These are phyloP conservation scores for Colletotrichum musae DNA, from an alignment of 2,329 filamentous ascomycete genomes.

Conservation along the genomic window DNA sequence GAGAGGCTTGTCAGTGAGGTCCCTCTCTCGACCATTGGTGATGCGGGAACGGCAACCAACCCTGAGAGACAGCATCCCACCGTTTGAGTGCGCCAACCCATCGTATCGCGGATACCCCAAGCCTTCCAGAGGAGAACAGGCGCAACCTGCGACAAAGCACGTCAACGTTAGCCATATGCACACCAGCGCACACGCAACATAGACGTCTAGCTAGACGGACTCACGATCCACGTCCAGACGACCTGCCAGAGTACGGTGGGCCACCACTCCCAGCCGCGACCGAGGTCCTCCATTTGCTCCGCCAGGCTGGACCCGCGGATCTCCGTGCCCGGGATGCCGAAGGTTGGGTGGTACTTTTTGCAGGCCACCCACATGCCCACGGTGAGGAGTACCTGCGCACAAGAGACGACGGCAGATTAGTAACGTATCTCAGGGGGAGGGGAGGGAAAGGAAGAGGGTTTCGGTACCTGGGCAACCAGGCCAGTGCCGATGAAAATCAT, in stretches of 20 bases:
- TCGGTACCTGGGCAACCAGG: conserved; percentile 64
- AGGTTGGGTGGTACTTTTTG: conserved; percentile 69
- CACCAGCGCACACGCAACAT: no score
- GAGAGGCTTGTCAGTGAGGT: no score
- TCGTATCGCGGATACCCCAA: conserved; percentile 67
- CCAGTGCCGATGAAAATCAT: conserved; percentile 62
- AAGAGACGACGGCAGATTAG: conserved; percentile 13
- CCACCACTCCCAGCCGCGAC: conserved; percentile 73
- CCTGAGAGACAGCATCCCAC: conserved; percentile 54
- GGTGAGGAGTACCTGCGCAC: conserved; percentile 63
- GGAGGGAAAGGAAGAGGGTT: neutral
- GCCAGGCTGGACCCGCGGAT: conserved; percentile 51
- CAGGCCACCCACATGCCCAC: conserved; percentile 70
- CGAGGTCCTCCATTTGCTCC: conserved; percentile 58
- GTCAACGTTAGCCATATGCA: conserved; percentile 1
- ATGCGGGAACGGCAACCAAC: conserved; percentile 40
- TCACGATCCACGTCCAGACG: conserved; percentile 66
- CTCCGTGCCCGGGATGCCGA: conserved; percentile 58
- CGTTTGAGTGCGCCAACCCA: conserved; percentile 71
- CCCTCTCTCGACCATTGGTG: conserved; percentile 3
- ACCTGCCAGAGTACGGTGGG: conserved; percentile 69
- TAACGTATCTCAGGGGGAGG: no score
- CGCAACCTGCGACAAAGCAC: conserved; percentile 53
- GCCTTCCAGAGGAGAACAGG: conserved; percentile 67
- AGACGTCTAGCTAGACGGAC: conserved; percentile 19